Evolutionary conservation across 1,284 basidiomycete species (phyloP).

Genomic region (Tylopilus sp.): DNA sequence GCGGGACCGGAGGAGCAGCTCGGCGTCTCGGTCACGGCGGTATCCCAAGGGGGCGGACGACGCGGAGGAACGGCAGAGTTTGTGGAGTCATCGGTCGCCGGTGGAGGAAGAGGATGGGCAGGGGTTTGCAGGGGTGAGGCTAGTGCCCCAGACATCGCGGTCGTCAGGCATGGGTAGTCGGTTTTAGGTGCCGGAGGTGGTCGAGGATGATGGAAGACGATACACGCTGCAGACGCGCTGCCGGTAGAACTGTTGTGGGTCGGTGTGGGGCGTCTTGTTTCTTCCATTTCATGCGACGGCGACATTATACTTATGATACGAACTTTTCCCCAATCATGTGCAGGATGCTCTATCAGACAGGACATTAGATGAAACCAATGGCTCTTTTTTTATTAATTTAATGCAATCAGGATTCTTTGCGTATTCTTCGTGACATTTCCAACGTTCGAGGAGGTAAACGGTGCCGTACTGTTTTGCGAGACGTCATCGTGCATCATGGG

Average conservation of each 20-base stretch:
- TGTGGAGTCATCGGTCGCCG: conserved; percentile 38
- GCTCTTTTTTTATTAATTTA: too few relatives aligned
- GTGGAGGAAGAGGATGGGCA: conserved; percentile 27
- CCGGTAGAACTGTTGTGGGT: not conserved
- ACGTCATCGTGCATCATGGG: too few relatives aligned
- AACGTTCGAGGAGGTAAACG: too few relatives aligned
- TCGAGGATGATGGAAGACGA: not conserved
- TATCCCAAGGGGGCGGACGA: conserved; percentile 43
- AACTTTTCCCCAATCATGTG: not conserved
- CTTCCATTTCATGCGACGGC: not conserved
- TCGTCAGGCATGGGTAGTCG: conserved; percentile 9
- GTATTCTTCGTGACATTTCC: too few relatives aligned
- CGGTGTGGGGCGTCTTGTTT: not conserved
- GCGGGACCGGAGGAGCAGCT: conserved; percentile 34
- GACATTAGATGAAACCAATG: too few relatives aligned
- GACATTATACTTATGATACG: not conserved
- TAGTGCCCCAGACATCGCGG: conserved; percentile 29
- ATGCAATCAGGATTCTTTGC: too few relatives aligned
- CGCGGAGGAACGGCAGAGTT: conserved; percentile 36
- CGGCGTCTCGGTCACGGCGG: conserved; percentile 38
- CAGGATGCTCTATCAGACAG: not conserved
- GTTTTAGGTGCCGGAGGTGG: conserved; percentile 25
- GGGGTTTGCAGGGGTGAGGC: conserved; percentile 29
- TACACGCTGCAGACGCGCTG: not conserved
- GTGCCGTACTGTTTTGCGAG: too few relatives aligned